These are phyloP conservation scores for Solanum hybrid DNA, from an alignment of 305 asterid species.

Conservation along the genomic window DNA sequence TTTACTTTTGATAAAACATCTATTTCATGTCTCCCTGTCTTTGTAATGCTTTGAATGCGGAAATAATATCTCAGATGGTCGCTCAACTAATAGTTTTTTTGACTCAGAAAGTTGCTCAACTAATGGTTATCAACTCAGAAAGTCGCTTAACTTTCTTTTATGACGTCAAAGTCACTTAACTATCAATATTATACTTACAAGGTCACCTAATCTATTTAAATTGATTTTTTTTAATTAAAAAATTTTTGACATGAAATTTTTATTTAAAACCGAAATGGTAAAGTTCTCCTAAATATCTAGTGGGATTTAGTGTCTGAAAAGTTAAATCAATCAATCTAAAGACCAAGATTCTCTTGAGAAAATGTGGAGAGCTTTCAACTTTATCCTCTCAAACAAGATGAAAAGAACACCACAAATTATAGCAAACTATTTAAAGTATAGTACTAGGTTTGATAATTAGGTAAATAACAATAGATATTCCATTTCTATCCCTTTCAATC, in stretches of 20 bases:
- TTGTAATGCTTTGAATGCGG: background rate
- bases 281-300: background rate
- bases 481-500: background rate
- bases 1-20: background rate
- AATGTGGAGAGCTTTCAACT: background rate
- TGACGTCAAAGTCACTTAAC: background rate
- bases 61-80: background rate
- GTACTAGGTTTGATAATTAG: background rate
- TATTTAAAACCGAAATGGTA: background rate
- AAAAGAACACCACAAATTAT: background rate
- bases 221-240: background rate
- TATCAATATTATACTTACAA: background rate
- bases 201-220: background rate
- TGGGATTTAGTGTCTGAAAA: background rate
- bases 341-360: background rate
- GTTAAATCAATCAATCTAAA: background rate
- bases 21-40: background rate
- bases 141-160: background rate
- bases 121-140: background rate
- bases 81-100: too few relatives aligned
- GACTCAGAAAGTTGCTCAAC: too few relatives aligned
- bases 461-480: background rate
- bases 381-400: background rate
- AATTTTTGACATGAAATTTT: background rate
- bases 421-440: background rate